Conservation (phyloP, 805 yeast species). For the Metschnikowia borealis region DNA sequence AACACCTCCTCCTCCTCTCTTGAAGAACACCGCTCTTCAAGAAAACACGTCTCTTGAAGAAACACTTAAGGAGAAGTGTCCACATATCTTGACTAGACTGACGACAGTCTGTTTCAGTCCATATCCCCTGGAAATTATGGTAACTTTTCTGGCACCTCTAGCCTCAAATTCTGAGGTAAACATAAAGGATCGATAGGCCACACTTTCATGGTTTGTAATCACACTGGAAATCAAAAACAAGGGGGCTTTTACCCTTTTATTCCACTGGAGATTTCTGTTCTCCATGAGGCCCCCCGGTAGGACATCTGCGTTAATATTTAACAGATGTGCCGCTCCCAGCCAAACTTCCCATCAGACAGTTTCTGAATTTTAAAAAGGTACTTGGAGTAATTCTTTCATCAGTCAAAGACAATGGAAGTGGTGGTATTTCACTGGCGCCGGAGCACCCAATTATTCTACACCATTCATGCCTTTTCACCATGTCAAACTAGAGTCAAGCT, state of each 20-base stretch:
- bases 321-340: slow-evolving; percentile 29
- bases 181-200: no score
- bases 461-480: slow-evolving; percentile 35
- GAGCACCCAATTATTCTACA: slow-evolving; percentile 43
- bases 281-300: slow-evolving; percentile 45
- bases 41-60: no score
- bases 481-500: slow-evolving; percentile 42
- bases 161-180: no score
- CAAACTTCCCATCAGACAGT: slow-evolving; percentile 44
- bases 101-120: no score
- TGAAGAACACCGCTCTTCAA: no score
- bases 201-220: slow-evolving; percentile 39
- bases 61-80: no score
- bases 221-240: slow-evolving; percentile 45
- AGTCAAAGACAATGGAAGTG: slow-evolving; percentile 37
- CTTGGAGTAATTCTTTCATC: slow-evolving; percentile 35
- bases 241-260: slow-evolving; percentile 39
- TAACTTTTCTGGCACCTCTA: no score
- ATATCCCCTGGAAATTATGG: no score
- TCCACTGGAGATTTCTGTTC: slow-evolving; percentile 45
- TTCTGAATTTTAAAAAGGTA: slow-evolving; percentile 28
- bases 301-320: slow-evolving; percentile 25
- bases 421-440: slow-evolving; percentile 44
- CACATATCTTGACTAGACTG: no score
- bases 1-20: no score